Conservation (phyloP, 1,139 yeast genomes). For the Saccharomyces hybrid region DNA sequence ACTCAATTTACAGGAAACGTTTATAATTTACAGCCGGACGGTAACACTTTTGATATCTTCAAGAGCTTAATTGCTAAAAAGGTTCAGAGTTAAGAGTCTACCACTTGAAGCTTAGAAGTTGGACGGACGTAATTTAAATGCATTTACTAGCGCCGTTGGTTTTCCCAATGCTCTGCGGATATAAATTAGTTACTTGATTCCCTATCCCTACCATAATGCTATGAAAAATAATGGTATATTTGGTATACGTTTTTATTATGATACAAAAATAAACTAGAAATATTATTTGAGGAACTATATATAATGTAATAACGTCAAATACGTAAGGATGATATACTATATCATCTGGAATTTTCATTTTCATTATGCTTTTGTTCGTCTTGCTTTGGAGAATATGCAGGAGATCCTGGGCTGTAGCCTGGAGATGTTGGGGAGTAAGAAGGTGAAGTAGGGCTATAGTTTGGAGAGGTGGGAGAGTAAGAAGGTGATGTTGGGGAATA, state of each 20-base stretch:
- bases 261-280: slow-evolving; percentile 2
- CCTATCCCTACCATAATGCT: neutral
- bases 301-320: slow-evolving; percentile 2
- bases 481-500: slow-evolving; percentile 50
- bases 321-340: slow-evolving; percentile 2
- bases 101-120: neutral
- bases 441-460: slow-evolving; percentile 53
- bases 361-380: slow-evolving; percentile 24
- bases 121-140: neutral
- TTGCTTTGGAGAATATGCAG: slow-evolving; percentile 45
- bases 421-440: slow-evolving; percentile 44
- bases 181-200: neutral
- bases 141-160: neutral
- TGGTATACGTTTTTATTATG: neutral
- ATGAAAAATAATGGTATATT: neutral
- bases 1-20: slow-evolving; percentile 44
- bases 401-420: slow-evolving; percentile 49
- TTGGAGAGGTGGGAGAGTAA: slow-evolving; percentile 45
- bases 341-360: slow-evolving; percentile 9
- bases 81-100: slow-evolving; percentile 9
- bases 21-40: slow-evolving; percentile 87
- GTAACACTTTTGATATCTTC: slow-evolving; percentile 93
- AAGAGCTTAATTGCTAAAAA: slow-evolving; percentile 80
- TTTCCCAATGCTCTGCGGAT: neutral
- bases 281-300: slow-evolving; percentile 3